A percentile compares a stretch with the other conserved stretches of the same genome.
These are phyloP conservation scores for Hylodesmum podocarpum DNA, from an alignment of 306 rosid species.

Conservation along the genomic window DNA sequence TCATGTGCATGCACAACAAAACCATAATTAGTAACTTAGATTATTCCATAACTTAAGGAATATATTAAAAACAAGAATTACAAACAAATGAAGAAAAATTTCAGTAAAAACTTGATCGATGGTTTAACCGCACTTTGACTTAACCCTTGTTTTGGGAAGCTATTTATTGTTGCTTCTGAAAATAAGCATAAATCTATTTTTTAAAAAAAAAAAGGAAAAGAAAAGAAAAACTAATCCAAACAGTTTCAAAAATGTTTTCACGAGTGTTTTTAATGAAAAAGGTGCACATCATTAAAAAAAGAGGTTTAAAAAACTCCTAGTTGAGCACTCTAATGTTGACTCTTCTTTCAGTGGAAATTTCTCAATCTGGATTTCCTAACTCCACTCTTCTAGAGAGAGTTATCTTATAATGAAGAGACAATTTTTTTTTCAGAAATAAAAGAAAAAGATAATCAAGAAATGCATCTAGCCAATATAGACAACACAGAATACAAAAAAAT, in stretches of 20 bases:
- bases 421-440: neutral
- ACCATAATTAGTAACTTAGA: conserved; percentile 26
- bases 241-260: neutral
- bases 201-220: too few relatives aligned
- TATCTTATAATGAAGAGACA: neutral
- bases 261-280: neutral
- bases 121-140: neutral
- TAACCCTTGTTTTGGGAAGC: neutral
- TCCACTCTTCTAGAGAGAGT: neutral
- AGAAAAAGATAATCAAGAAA: neutral
- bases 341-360: neutral
- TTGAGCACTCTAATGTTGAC: neutral
- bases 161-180: neutral
- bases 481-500: neutral
- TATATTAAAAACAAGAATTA: conserved; percentile 19
- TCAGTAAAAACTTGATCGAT: neutral
- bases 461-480: neutral
- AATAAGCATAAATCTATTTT: neutral
- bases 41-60: neutral
- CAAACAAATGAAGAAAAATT: neutral
- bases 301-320: neutral
- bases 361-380: neutral
- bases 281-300: neutral
- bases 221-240: neutral
- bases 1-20: neutral